Evolutionary conservation across 1,284 basidiomycete genomes (phyloP).

Genomic region (Ceratobasidium sp.): DNA sequence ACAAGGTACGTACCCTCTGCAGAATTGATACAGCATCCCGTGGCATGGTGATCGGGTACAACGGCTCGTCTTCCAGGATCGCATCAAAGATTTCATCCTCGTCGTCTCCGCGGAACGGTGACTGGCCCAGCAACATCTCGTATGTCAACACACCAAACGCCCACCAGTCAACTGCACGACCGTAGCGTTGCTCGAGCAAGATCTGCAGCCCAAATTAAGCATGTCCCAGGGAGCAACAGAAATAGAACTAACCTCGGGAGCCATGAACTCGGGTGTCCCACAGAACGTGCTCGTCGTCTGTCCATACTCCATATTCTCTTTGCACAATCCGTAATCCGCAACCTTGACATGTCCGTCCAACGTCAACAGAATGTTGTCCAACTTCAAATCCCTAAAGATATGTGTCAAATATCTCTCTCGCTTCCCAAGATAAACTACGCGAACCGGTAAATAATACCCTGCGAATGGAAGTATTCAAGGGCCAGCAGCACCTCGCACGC

Average conservation of each 20-base stretch:
- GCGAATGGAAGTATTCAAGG: conserved; percentile 97
- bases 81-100: conserved; percentile 99
- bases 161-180: conserved; percentile 99
- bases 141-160: conserved; percentile 99
- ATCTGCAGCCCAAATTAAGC: conserved; percentile 66
- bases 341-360: conserved; percentile 99
- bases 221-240: neutral
- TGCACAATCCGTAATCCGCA: conserved; percentile 98
- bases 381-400: conserved; percentile 84
- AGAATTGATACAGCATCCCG: conserved; percentile 95
- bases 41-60: conserved; percentile 99
- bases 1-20: conserved; percentile 74
- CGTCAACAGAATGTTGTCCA: conserved; percentile 98
- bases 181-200: conserved; percentile 96
- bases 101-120: conserved; percentile 98
- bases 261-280: conserved; percentile 99
- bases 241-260: conserved; percentile 80
- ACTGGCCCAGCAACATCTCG: conserved; percentile 99
- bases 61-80: conserved; percentile 96
- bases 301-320: conserved; percentile 98
- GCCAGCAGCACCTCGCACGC: conserved; percentile 98
- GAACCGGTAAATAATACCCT: conserved; percentile 93
- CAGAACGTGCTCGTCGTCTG: conserved; percentile 99
- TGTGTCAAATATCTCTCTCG: neutral
- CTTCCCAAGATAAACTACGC: conserved; percentile 50